These are phyloP conservation scores for Clavispora phyllophila DNA, from an alignment of 805 yeast species.

Conservation along the genomic window DNA sequence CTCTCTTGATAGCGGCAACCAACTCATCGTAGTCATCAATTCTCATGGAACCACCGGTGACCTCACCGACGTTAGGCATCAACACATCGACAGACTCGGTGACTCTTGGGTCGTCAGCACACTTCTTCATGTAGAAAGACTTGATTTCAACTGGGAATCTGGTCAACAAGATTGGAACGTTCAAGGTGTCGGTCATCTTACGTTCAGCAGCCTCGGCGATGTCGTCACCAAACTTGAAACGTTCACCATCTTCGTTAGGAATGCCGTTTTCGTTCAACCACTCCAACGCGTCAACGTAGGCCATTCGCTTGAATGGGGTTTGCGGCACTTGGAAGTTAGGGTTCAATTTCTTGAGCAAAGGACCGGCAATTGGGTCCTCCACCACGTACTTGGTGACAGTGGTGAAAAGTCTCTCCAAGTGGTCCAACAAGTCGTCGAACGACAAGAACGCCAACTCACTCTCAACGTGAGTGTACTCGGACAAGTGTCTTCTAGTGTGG, in stretches of 20 bases:
- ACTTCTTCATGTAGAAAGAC: conserved; percentile 96
- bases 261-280: conserved; percentile 97
- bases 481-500: conserved; percentile 95
- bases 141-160: conserved; percentile 96
- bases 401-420: conserved; percentile 76
- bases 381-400: conserved; percentile 68
- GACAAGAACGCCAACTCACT: conserved; percentile 84
- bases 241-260: conserved; percentile 90
- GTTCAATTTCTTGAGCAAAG: conserved; percentile 84
- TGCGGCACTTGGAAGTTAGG: conserved; percentile 82
- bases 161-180: conserved; percentile 85
- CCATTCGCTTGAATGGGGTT: conserved; percentile 86
- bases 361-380: conserved; percentile 90
- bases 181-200: conserved; percentile 93
- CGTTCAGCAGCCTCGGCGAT: conserved; percentile 99
- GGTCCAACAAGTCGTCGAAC: conserved; percentile 81
- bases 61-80: conserved; percentile 99
- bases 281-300: conserved; percentile 82
- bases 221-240: conserved; percentile 95
- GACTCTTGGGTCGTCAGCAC: conserved; percentile 84
- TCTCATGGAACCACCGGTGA: conserved; percentile 99
- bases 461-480: conserved; percentile 96
- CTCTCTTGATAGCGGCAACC: conserved; percentile 88
- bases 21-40: conserved; percentile 76
- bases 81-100: conserved; percentile 97